phyloP scores from a whole-genome alignment of 1,139 yeast species.

The Geotrichum fermentans region DNA sequence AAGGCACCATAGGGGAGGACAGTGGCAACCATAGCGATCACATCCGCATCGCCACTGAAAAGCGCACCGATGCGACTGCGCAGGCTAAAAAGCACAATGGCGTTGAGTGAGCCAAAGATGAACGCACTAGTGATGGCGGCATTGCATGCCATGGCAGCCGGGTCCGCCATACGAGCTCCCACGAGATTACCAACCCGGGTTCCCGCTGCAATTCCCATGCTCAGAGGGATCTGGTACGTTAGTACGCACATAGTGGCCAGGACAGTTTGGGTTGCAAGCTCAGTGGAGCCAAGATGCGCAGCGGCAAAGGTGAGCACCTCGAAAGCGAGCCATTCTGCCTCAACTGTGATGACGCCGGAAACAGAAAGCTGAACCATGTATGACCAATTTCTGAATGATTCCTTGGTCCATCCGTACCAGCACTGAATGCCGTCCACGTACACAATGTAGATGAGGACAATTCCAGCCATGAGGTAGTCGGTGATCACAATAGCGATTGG shows the following conservation, averaged over 20 bases:
- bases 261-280: conserved; percentile 83
- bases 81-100: conserved; percentile 48
- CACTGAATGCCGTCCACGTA: conserved; percentile 62
- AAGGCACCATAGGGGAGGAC: conserved; percentile 68
- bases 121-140: conserved; percentile 58
- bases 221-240: conserved; percentile 80
- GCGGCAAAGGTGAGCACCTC: conserved; percentile 67
- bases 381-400: conserved; percentile 51
- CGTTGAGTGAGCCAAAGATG: conserved; percentile 52
- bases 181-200: conserved; percentile 83
- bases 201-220: conserved; percentile 78
- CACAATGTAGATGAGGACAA: conserved; percentile 49
- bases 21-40: conserved; percentile 45
- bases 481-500: conserved; percentile 61
- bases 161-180: conserved; percentile 63
- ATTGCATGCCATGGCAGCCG: conserved; percentile 60
- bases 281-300: conserved; percentile 73
- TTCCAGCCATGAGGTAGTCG: conserved; percentile 57
- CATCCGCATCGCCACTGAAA: conserved; percentile 65
- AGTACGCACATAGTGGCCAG: conserved; percentile 75
- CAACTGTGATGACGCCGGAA: conserved; percentile 80
- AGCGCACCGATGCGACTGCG: conserved; percentile 53
- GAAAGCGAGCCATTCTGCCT: conserved; percentile 82
- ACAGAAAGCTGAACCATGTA: conserved; percentile 64
- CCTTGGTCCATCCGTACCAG: conserved; percentile 58